These are phyloP conservation scores for Colletotrichum sp. DNA, from an alignment of 2,329 filamentous ascomycete species.

Conservation along the genomic window DNA sequence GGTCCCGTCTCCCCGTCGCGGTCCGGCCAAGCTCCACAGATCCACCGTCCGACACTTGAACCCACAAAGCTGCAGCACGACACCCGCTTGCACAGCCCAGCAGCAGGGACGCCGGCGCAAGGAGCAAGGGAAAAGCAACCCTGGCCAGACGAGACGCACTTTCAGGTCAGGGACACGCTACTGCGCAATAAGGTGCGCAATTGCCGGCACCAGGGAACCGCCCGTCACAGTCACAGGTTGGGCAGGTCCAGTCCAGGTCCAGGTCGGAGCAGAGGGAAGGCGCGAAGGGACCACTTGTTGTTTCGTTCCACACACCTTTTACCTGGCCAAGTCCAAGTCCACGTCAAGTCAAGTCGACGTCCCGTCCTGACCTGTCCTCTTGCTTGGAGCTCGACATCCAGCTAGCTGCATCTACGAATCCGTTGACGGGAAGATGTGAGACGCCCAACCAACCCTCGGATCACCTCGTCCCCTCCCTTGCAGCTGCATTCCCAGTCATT, in stretches of 20 bases:
- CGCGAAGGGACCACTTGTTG: not conserved
- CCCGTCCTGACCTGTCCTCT: not conserved
- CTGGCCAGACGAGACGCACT: not conserved
- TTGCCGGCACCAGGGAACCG: slow-evolving; percentile 5
- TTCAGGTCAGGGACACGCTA: not conserved
- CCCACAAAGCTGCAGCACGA: not conserved
- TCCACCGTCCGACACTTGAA: slow-evolving; percentile 5
- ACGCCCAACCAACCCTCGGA: slow-evolving; percentile 10
- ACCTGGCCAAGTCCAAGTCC: not conserved
- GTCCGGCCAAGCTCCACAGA: slow-evolving; percentile 8
- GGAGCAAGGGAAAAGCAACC: slow-evolving; percentile 1
- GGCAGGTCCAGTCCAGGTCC: not conserved
- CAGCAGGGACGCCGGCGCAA: not conserved
- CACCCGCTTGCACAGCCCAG: slow-evolving; percentile 6
- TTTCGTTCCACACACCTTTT: not conserved
- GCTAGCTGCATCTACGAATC: not conserved
- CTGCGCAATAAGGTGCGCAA: not conserved
- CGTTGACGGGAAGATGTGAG: slow-evolving; percentile 17
- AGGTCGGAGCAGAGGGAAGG: not conserved
- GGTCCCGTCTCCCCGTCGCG: not conserved
- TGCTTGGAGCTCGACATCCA: not conserved
- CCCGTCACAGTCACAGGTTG: not conserved
- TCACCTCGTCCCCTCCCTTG: not conserved
- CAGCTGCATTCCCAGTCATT: not conserved
- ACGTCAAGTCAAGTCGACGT: not conserved